A percentile compares a stretch with the other conserved stretches of the same genome.
Conservation (phyloP, 257 asterid species). For the Catharanthus roseus region DNA sequence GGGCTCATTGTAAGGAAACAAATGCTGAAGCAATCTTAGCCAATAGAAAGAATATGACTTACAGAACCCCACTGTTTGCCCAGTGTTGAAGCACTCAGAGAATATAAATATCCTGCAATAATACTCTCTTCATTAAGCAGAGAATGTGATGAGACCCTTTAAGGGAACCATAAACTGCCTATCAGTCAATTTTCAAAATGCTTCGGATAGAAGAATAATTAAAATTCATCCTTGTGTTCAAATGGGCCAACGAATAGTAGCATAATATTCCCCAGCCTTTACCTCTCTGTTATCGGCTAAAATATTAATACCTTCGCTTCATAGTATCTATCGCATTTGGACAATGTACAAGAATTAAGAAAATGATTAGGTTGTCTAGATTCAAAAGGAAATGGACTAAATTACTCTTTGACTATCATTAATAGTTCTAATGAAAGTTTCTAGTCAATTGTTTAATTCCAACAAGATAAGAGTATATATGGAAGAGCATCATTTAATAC, state of each 20-base stretch:
- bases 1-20: neutral
- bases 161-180: neutral
- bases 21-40: neutral
- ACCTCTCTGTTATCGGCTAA: neutral
- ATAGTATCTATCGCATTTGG: too few relatives aligned
- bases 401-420: too few relatives aligned
- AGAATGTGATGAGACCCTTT: neutral
- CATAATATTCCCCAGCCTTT: neutral
- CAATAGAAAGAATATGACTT: slow-evolving; percentile 22
- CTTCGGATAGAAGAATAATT: neutral
- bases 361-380: too few relatives aligned
- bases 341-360: too few relatives aligned
- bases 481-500: too few relatives aligned
- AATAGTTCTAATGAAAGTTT: too few relatives aligned
- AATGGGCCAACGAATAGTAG: neutral
- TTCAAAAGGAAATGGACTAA: too few relatives aligned
- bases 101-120: slow-evolving; percentile 74
- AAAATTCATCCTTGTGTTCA: neutral
- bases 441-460: too few relatives aligned
- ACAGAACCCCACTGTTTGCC: slow-evolving; percentile 83
- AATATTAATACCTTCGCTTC: too few relatives aligned
- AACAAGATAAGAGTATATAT: too few relatives aligned
- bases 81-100: slow-evolving; percentile 85
- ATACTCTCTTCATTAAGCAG: slow-evolving; percentile 7
- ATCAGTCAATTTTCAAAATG: neutral